A percentile compares a stretch with the other conserved stretches of the same genome.
Conservation (phyloP, 495 filamentous ascomycete genomes). For the Podospora comata region DNA sequence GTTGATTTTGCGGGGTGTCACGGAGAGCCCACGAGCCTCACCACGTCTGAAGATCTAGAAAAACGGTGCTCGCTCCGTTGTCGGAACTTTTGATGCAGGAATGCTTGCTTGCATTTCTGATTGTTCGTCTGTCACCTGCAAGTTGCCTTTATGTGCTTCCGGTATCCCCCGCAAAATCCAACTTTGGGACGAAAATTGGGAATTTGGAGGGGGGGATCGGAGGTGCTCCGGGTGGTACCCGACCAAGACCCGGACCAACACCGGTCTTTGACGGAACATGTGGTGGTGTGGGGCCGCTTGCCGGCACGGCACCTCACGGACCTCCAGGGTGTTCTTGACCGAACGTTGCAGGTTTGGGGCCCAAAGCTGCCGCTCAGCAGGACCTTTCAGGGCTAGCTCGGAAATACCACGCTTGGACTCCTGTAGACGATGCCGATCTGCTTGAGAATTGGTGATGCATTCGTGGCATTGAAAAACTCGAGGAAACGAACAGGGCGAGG, state of each 20-base stretch:
- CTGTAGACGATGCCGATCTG: conserved; percentile 15
- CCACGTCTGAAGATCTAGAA: background rate
- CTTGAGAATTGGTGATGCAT: background rate
- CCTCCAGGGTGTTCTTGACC: background rate
- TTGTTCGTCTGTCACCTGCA: background rate
- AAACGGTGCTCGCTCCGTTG: background rate
- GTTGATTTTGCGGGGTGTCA: background rate
- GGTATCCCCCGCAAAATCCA: conserved; percentile 14
- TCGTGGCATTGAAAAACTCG: background rate
- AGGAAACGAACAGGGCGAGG: conserved; percentile 8
- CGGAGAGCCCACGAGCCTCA: background rate
- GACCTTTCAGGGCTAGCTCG: background rate
- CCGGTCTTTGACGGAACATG: conserved; percentile 6
- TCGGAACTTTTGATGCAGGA: conserved; percentile 1
- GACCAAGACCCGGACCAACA: background rate
- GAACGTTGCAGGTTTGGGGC: conserved; percentile 9
- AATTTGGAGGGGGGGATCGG: background rate
- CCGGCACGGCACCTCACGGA: background rate
- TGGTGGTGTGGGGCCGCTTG: conserved; percentile 16
- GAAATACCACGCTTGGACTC: background rate
- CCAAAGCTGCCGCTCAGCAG: background rate
- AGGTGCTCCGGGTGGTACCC: background rate
- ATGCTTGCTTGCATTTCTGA: background rate
- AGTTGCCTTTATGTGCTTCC: conserved; percentile 11
- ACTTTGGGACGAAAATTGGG: conserved; percentile 16